phyloP scores from a whole-genome alignment of 805 yeast species.

The Ogataea pignaliae region DNA sequence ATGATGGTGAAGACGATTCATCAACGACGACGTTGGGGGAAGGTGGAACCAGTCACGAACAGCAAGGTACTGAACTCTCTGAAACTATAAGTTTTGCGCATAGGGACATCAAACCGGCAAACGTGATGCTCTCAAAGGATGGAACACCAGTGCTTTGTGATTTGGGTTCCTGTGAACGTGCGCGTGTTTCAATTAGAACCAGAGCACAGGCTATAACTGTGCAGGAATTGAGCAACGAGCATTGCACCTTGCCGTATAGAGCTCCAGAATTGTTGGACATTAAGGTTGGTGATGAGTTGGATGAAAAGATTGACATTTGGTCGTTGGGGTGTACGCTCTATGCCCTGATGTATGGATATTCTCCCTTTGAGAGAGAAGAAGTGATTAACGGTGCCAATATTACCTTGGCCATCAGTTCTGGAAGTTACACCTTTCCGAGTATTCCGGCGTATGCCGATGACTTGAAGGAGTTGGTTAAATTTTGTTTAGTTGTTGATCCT shows the following conservation, averaged over 20 bases:
- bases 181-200: constrained; percentile 48
- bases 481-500: constrained; percentile 64
- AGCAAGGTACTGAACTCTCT: constrained; percentile 43
- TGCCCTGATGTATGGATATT: constrained; percentile 67
- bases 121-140: constrained; percentile 71
- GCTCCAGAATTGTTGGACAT: constrained; percentile 90
- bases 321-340: constrained; percentile 83
- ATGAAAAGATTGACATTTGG: constrained; percentile 86
- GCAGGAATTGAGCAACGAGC: constrained; percentile 79
- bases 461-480: constrained; percentile 49
- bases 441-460: constrained; percentile 49
- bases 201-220: constrained; percentile 70
- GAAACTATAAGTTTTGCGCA: constrained; percentile 74
- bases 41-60: constrained; percentile 17
- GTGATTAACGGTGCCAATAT: constrained; percentile 78
- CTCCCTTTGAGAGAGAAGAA: constrained; percentile 87
- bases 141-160: constrained; percentile 80
- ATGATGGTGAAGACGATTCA: background rate
- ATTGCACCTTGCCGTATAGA: constrained; percentile 79
- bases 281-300: constrained; percentile 56
- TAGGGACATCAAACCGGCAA: constrained; percentile 85
- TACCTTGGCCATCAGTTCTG: constrained; percentile 68
- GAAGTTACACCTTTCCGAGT: constrained; percentile 55
- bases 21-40: constrained; percentile 3
- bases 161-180: constrained; percentile 72